Percentiles rank a stretch among this genome's conserved stretches.
Evolutionary conservation across 495 filamentous ascomycete genomes (phyloP).

Genomic region (Xylaria grammica): DNA sequence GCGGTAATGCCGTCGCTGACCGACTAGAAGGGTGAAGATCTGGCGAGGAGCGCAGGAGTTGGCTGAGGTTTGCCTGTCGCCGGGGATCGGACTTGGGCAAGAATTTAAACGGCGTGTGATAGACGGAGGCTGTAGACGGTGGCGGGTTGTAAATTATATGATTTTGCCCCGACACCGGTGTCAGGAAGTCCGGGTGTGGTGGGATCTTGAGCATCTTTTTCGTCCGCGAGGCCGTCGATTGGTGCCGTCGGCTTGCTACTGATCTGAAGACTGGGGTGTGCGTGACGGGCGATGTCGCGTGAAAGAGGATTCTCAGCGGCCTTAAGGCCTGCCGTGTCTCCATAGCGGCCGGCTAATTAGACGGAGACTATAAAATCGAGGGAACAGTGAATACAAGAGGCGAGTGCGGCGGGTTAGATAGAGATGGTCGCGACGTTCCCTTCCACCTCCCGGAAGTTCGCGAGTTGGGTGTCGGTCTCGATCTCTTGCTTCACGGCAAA

Average conservation of each 20-base stretch:
- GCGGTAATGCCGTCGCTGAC: constrained; percentile 17
- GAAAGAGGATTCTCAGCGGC: constrained; percentile 33
- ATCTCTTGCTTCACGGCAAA: constrained; percentile 3
- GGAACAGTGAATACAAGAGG: neutral
- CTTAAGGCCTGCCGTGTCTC: constrained; percentile 35
- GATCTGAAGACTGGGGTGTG: constrained; percentile 65
- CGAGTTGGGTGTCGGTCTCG: neutral
- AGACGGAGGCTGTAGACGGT: constrained; percentile 78
- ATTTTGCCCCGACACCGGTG: constrained; percentile 45
- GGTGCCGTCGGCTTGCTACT: constrained; percentile 67
- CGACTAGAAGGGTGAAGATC: constrained; percentile 17
- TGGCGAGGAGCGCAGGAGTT: constrained; percentile 36
- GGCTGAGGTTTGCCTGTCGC: constrained; percentile 53
- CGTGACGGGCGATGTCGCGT: constrained; percentile 47
- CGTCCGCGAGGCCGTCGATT: constrained; percentile 72
- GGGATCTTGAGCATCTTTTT: constrained; percentile 74
- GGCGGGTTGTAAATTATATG: constrained; percentile 95
- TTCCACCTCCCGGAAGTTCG: constrained; percentile 6
- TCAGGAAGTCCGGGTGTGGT: constrained; percentile 72
- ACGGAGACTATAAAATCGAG: neutral
- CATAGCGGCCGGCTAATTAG: constrained; percentile 26
- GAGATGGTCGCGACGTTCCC: constrained; percentile 5
- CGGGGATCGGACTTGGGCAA: constrained; percentile 80
- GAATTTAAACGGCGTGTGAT: constrained; percentile 88
- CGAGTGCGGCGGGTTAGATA: neutral